phyloP scores from a whole-genome alignment of 192 early-diverging fungal species.

The Gaertneriomyces sp. region DNA sequence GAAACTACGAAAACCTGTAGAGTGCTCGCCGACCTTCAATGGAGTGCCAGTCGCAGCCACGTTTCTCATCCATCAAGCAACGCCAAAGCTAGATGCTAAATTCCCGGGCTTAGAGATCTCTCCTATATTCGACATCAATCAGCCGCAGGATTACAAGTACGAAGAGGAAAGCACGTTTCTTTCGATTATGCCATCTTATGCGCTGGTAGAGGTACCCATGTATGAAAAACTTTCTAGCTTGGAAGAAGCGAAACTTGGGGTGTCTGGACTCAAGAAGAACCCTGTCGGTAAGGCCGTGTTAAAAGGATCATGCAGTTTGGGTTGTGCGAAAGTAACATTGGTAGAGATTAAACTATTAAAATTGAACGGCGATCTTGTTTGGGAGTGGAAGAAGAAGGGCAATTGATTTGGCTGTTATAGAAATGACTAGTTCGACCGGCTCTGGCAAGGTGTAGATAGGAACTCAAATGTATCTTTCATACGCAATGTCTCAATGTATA shows the following conservation, averaged over 20 bases:
- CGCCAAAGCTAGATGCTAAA: conserved; percentile 29
- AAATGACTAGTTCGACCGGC: too few relatives aligned
- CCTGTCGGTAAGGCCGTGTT: conserved; percentile 43
- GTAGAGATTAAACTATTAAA: conserved; percentile 36
- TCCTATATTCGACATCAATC: conserved; percentile 31
- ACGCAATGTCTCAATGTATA: too few relatives aligned
- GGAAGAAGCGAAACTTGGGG: conserved; percentile 48
- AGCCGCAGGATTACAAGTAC: conserved; percentile 34
- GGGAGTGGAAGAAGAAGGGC: conserved; percentile 43
- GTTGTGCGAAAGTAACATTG: conserved; percentile 49
- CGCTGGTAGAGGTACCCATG: conserved; percentile 38
- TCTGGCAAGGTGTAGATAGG: too few relatives aligned
- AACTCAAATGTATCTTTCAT: too few relatives aligned
- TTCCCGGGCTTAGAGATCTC: conserved; percentile 50
- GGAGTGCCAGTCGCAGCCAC: conserved; percentile 51
- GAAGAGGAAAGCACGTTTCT: conserved; percentile 32
- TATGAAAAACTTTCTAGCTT: conserved; percentile 40
- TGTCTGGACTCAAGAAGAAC: conserved; percentile 41
- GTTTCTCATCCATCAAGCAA: conserved; percentile 50
- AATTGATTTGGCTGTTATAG: neutral
- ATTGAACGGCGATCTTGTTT: conserved; percentile 39
- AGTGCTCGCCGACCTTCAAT: conserved; percentile 45
- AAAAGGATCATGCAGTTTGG: conserved; percentile 43
- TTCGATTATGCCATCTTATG: conserved; percentile 25
- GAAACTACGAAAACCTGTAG: conserved; percentile 1